Base-by-base conservation (phyloP, 2,329 filamentous ascomycete genomes). In the Diaporthe vaccinii region DNA sequence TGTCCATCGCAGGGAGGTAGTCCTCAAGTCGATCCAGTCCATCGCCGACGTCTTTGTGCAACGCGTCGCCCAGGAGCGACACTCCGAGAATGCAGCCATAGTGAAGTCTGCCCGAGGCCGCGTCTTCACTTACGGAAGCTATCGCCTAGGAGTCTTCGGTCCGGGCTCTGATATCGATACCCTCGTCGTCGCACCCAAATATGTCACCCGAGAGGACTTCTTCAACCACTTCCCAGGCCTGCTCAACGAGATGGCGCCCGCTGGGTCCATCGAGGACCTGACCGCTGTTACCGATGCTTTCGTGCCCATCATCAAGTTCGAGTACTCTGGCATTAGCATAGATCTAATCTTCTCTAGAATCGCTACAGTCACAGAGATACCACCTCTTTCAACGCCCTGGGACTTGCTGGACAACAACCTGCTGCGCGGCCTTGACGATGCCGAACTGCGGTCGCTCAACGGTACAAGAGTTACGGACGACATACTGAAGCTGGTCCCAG, bases 111-210 rank as follows among this genome's bases (percentile, higher is more conserved):
- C 96, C 8, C 94, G 96, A 72, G 97, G 96, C 78, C 97, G 96
- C 86, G 92, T 99, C 79, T 98, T 98, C 83, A 97, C 96, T 1
- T 99, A 97, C 84, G 97, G 97, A 78, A 98, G 97, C 84, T 99
- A 96, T 84, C 93, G 96, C 53, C 89, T 99, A 17, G 97, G 97
- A 76, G 97, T 98, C 34, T 98, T 94, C 84, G 96, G 96, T 8
- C 97, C 97, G 59, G 95, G 95, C 69, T 98, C 97, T 62, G 97
- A 99, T 91, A 98, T 99, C 80, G 97, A 99, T 86, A 98, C 97
- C 2, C 91, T 99, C 70, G 92, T 98, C 75, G 93, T 98, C 69
- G 96, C 93, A 20, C 97, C 97, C 14, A 96, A 95, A 85, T 95
- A 98, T 81, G 94, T 98, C 71, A 91, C 91, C 17, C 93, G 95